Evolutionary conservation across 495 filamentous ascomycete species (phyloP).

Genomic region (Astrothelium macrocarpum): DNA sequence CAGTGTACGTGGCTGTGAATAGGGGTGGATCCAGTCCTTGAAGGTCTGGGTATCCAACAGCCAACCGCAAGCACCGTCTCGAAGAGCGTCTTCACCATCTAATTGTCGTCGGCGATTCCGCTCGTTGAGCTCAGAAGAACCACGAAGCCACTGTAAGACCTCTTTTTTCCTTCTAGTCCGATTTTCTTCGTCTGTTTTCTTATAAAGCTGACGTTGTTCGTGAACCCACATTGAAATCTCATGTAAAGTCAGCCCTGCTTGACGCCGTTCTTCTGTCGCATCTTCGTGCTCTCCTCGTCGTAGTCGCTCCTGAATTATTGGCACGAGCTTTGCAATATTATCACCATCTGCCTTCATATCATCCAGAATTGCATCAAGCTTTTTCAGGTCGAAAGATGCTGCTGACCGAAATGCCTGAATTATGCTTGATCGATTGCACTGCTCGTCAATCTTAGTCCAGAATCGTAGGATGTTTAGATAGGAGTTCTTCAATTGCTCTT

Average conservation of each 20-base stretch:
- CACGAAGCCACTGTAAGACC: background rate
- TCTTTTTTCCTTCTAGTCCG: background rate
- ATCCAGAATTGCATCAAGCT: slow-evolving; percentile 4
- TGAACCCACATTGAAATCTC: background rate
- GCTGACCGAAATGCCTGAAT: background rate
- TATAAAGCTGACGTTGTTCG: background rate
- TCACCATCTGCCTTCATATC: background rate
- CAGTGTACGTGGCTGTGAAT: slow-evolving; percentile 3
- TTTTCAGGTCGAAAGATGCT: slow-evolving; percentile 1
- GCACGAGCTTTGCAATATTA: slow-evolving; percentile 9
- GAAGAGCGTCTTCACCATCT: background rate
- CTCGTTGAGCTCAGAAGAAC: background rate
- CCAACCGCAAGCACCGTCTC: background rate
- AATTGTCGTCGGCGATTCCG: slow-evolving; percentile 3
- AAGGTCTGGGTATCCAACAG: slow-evolving; percentile 5
- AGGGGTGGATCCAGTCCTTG: slow-evolving; percentile 6
- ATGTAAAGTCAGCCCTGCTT: background rate
- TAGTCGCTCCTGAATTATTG: slow-evolving; percentile 5
- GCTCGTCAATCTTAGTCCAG: slow-evolving; percentile 2
- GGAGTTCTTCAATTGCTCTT: background rate
- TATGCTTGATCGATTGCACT: background rate
- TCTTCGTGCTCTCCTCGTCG: slow-evolving; percentile 4
- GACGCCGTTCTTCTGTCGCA: background rate
- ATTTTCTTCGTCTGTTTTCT: background rate
- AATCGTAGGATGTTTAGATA: slow-evolving; percentile 5